phyloP scores from a whole-genome alignment of 352 stramenopile species.

The Phytophthora pseudosyringae region DNA sequence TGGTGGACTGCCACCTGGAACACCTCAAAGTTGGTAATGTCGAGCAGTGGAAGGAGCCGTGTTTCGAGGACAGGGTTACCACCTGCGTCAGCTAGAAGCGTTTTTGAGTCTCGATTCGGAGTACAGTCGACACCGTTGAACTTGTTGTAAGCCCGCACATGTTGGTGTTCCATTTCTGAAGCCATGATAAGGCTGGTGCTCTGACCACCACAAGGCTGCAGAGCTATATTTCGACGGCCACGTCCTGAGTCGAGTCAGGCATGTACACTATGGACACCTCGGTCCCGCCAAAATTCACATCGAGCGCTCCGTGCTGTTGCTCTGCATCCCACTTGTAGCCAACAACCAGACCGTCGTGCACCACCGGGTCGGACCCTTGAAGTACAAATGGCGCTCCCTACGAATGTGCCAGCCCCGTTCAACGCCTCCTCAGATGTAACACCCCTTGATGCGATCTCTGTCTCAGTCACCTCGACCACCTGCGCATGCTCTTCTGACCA shows the following conservation, averaged over 20 bases:
- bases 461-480: neutral
- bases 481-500: neutral
- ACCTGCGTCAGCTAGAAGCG: neutral
- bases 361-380: neutral
- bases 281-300: slow-evolving; percentile 6
- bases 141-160: slow-evolving; percentile 8
- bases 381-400: slow-evolving; percentile 16
- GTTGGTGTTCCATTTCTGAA: slow-evolving; percentile 5
- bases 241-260: neutral
- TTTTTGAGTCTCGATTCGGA: neutral
- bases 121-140: slow-evolving; percentile 13
- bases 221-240: slow-evolving; percentile 20
- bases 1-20: neutral
- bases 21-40: neutral
- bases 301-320: neutral
- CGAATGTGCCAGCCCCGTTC: slow-evolving; percentile 15
- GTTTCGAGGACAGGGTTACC: neutral
- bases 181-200: slow-evolving; percentile 16
- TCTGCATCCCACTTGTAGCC: slow-evolving; percentile 3
- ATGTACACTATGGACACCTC: neutral
- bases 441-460: neutral
- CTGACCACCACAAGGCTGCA: slow-evolving; percentile 3
- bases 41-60: neutral
- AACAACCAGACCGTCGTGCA: slow-evolving; percentile 5
- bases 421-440: slow-evolving; percentile 7